Evolutionary conservation across 257 asterid species (phyloP).

Genomic region (Solanum tarijense): DNA sequence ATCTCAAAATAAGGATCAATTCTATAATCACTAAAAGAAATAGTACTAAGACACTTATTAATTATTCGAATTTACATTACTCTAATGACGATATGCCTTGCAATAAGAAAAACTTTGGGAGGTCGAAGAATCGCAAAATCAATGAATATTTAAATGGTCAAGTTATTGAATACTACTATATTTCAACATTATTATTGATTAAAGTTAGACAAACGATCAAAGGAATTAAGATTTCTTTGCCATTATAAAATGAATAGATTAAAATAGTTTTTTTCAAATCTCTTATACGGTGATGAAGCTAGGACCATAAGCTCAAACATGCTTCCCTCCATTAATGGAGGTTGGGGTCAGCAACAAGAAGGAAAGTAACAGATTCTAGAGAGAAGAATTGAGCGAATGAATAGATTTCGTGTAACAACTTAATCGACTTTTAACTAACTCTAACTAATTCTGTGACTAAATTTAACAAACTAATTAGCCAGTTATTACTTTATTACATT

Average conservation of each 20-base stretch:
- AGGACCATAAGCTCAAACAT: too few species aligned
- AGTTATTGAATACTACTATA: too few species aligned
- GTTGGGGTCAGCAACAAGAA: too few species aligned
- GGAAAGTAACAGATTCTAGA: too few species aligned
- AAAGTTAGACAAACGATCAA: too few species aligned
- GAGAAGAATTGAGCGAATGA: too few species aligned
- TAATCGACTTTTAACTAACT: too few species aligned
- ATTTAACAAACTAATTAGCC: neutral
- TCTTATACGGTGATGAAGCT: neutral
- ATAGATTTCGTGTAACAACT: neutral
- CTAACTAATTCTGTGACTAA: neutral
- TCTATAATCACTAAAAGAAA: neutral
- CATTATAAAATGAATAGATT: neutral
- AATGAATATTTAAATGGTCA: too few species aligned
- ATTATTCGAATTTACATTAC: neutral
- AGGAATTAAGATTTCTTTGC: neutral
- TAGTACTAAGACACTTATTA: neutral
- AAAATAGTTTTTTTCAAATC: neutral
- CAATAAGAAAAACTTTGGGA: too few species aligned
- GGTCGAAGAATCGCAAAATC: too few species aligned
- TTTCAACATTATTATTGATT: too few species aligned
- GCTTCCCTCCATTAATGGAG: too few species aligned
- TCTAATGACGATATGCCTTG: neutral
- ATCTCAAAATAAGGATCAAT: neutral
- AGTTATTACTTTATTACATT: neutral